phyloP scores from a whole-genome alignment of 2,329 filamentous ascomycete species.

The Aspergillus felis region DNA sequence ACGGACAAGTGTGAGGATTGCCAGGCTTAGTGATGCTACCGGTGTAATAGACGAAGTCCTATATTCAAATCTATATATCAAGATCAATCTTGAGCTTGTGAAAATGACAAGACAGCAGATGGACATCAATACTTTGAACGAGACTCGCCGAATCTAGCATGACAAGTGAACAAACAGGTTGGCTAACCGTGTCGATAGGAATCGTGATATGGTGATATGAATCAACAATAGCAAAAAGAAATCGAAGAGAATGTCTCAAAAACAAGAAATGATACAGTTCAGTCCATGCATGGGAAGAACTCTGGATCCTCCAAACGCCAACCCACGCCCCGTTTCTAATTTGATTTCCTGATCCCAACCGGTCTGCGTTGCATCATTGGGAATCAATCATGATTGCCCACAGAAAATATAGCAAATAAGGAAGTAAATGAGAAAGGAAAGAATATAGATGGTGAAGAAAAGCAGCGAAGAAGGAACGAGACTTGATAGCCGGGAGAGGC shows the following conservation, averaged over 20 bases:
- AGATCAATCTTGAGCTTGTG: neutral
- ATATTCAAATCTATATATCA: constrained; percentile 1
- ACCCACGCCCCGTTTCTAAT: constrained; percentile 16
- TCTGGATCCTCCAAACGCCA: constrained; percentile 11
- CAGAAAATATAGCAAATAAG: constrained; percentile 4
- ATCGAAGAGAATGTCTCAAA: constrained; percentile 2
- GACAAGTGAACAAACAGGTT: neutral
- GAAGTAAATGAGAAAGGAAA: constrained; percentile 3
- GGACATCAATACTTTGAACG: neutral
- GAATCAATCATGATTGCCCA: neutral
- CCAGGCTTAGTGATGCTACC: constrained; percentile 1
- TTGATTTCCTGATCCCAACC: constrained; percentile 6
- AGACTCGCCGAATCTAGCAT: neutral
- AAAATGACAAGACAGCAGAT: neutral
- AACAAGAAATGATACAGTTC: constrained; percentile 1
- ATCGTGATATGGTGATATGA: neutral
- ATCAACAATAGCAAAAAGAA: neutral
- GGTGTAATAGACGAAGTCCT: neutral
- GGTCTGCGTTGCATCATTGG: constrained; percentile 4
- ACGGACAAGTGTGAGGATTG: constrained; percentile 26
- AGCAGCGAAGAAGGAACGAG: neutral
- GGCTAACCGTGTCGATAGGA: neutral
- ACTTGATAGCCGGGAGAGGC: constrained; percentile 2
- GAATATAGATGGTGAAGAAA: neutral
- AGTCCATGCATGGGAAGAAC: constrained; percentile 1